Evolutionary conservation across 257 asterid species (phyloP), one percentile per base, ranked within the genome.

Genomic region (Vinca minor): DNA sequence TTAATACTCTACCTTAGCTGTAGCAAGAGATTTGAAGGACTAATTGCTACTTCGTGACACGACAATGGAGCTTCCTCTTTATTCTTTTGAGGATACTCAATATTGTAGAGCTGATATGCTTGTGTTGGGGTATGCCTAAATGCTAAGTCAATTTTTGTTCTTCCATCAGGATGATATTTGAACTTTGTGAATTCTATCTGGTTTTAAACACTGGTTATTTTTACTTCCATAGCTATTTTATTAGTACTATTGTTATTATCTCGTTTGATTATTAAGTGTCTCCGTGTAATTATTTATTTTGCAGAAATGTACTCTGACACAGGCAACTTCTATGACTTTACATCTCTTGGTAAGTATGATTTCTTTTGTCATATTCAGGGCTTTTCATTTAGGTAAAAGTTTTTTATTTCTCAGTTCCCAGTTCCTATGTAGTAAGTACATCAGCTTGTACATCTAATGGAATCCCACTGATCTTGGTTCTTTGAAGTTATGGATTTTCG

Each of bases 321-420:
- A 69, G 94, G 95, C 77, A 89, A 87, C 83, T 89, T 87, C 77
- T 89, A 89, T 58, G 97, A 89, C 74, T 89, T 89, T 78, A 89
- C 95, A 56, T 89, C 97, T 53, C 87, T 89, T 39, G 97, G 95
- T 87, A 54, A 85, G 88, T 71, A 63, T 39, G 34, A 35, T 32
- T 63, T 48, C 26, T 32, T n/a, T n/a, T n/a, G n/a, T 52, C 21
- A 31, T 18, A 18, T 12, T 4, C n/a, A n/a, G 12, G 20, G 42
- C 18, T 62, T 3, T n/a, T 9, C 11, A 21, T 1, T 4, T 18
- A 0, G 48, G 12, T 26, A 41, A 12, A 59, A 47, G 12, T 20
- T n/a, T n/a, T n/a, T n/a, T n/a, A n/a, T n/a, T n/a, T n/a, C n/a
- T n/a, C n/a, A n/a, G n/a, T n/a, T n/a, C n/a, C n/a, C n/a, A 13